Evolutionary conservation across 305 asterid genomes (phyloP), one percentile per base, ranked within the genome.

Genomic region (Fraxinus floribunda): DNA sequence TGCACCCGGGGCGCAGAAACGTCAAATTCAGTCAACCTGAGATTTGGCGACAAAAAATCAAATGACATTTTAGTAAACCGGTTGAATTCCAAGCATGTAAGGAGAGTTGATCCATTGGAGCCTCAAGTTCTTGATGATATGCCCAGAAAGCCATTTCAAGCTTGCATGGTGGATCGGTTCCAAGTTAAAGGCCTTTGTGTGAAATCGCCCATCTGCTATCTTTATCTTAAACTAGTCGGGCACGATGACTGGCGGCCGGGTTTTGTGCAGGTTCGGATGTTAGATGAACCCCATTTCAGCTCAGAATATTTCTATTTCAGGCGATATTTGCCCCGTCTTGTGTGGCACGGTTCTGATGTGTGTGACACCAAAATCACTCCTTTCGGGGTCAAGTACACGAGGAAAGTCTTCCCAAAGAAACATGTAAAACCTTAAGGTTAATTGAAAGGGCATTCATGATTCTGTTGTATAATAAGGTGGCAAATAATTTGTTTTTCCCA

Each of bases 241-340:
- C 71, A 26, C 2, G 90, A 90, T 26, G 91, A 89, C n/a, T 86
- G 91, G 90, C 76, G 91, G 72, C 92, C 92, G 8, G 91, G 89
- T 4, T 87, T 77, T 39, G 92, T 83, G 2, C 83, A 60, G 72
- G 87, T 90, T 18, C 86, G 83, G 60, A 79, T 81, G 0, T 0
- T 85, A 6, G 84, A 83, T 2, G 79, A 36, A 7, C 79, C 91
- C 38, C 82, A 52, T 80, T 35, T 88, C 29, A 81, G 86, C 86
- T 90, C 91, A 1, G 55, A 60, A 15, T 26, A 68, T 26, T 90
- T 90, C 84, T 85, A 83, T 66, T 90, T 90, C 68, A 88, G 92
- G 18, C 79, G 93, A 26, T 90, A 83, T 44, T 81, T 90, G 85
- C 93, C 92, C 16, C 90, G 89, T 24, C 75, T 15, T 0, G 87